phyloP scores from a whole-genome alignment of 2,329 filamentous ascomycete species.

The Ophiobolus disseminans region DNA sequence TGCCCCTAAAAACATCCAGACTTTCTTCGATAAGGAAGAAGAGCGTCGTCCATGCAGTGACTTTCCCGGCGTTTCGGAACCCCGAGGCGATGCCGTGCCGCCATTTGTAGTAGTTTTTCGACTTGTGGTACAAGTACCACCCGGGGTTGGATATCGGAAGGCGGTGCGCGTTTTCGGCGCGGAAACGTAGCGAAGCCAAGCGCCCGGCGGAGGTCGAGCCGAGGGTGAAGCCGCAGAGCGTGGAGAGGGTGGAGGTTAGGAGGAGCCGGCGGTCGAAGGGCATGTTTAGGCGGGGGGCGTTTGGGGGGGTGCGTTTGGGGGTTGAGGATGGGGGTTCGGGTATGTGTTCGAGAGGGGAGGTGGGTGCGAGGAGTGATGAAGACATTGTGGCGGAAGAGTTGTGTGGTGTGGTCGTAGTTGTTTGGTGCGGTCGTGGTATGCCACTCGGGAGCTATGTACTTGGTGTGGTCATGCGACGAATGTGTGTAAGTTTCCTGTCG shows the following conservation, averaged over 20 bases:
- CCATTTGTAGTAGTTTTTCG: conserved; percentile 89
- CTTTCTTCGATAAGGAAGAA: conserved; percentile 87
- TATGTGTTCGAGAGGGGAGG: neutral
- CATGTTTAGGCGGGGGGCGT: conserved; percentile 62
- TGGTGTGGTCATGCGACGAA: no score
- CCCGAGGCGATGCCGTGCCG: conserved; percentile 81
- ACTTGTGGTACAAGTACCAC: conserved; percentile 99
- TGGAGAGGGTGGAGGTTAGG: conserved; percentile 68
- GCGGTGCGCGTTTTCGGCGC: conserved; percentile 95
- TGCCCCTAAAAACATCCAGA: conserved; percentile 71
- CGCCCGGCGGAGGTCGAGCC: conserved; percentile 76
- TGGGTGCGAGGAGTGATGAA: no score
- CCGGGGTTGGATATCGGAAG: conserved; percentile 81
- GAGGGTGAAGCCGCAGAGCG: conserved; percentile 71
- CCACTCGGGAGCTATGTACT: no score
- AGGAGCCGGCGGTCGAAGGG: conserved; percentile 70
- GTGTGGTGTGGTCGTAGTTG: no score
- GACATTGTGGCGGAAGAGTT: no score
- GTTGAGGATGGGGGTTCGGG: neutral
- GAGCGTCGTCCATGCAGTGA: conserved; percentile 74
- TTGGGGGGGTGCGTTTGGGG: conserved; percentile 2
- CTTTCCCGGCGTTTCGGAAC: conserved; percentile 72
- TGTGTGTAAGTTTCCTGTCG: no score
- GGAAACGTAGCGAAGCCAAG: conserved; percentile 80
- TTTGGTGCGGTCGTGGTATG: no score